Percentiles rank a stretch among this genome's conserved stretches.
phyloP scores from a whole-genome alignment of 805 yeast genomes.

The Starmerella cellae region DNA sequence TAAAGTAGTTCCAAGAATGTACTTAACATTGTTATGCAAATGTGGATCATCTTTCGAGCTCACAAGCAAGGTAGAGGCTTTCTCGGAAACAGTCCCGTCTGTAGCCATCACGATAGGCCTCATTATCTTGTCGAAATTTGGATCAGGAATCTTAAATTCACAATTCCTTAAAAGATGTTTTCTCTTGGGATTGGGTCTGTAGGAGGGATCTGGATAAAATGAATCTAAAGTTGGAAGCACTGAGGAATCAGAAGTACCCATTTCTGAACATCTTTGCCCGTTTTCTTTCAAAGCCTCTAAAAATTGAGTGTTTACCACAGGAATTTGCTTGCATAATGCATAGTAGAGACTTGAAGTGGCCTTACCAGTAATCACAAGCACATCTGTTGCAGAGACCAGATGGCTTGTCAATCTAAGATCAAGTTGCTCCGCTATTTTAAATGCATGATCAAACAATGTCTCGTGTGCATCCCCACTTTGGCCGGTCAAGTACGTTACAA shows the following conservation, averaged over 20 bases:
- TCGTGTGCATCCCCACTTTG: slow-evolving; percentile 13
- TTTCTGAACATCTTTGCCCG: slow-evolving; percentile 12
- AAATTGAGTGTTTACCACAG: slow-evolving; percentile 24
- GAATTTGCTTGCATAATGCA: slow-evolving; percentile 27
- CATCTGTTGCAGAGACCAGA: slow-evolving; percentile 23
- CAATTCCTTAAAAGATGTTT: slow-evolving; percentile 19
- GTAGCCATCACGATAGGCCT: slow-evolving; percentile 22
- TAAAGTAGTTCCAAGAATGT: not conserved
- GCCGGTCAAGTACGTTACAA: slow-evolving; percentile 22
- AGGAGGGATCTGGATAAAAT: slow-evolving; percentile 22
- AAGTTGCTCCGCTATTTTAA: slow-evolving; percentile 17
- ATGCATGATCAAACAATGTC: slow-evolving; percentile 11
- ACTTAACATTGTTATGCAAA: not conserved
- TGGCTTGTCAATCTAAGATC: slow-evolving; percentile 24
- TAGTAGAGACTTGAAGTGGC: slow-evolving; percentile 25
- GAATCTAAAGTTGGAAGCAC: slow-evolving; percentile 21
- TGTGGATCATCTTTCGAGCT: not conserved
- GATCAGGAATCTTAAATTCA: slow-evolving; percentile 22
- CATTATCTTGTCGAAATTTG: slow-evolving; percentile 16
- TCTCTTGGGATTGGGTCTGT: slow-evolving; percentile 22
- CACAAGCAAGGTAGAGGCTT: not conserved
- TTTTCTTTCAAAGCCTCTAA: slow-evolving; percentile 16
- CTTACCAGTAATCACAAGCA: slow-evolving; percentile 20
- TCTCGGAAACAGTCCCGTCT: slow-evolving; percentile 14
- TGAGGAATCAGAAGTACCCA: slow-evolving; percentile 18